Evolutionary conservation across 192 early-diverging fungal species (phyloP).

Genomic region (Backusella australiensis): DNA sequence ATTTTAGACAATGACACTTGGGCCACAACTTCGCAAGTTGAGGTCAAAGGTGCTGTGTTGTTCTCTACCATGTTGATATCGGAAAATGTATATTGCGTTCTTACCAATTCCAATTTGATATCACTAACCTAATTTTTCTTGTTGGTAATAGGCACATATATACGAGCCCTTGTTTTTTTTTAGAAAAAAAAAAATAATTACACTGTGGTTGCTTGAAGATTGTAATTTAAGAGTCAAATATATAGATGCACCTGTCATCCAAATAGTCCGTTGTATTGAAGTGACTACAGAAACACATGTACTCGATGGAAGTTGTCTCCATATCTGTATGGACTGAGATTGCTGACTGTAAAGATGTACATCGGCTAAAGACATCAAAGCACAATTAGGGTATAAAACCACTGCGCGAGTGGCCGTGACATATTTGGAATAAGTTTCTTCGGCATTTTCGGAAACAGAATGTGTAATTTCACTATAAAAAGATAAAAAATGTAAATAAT

Average conservation of each 20-base stretch:
- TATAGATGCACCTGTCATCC: conserved; percentile 17
- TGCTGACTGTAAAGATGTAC: conserved; percentile 1
- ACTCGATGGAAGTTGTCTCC: not conserved
- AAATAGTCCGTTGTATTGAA: not conserved
- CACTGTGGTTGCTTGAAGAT: not conserved
- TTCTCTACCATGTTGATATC: not conserved
- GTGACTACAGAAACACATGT: not conserved
- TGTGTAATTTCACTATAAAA: conserved; percentile 3
- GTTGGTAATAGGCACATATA: not conserved
- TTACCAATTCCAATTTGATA: conserved; percentile 19
- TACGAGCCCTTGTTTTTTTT: not conserved
- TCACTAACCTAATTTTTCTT: conserved; percentile 11
- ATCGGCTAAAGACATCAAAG: not conserved
- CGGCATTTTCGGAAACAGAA: conserved; percentile 4
- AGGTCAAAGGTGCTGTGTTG: conserved; percentile 14
- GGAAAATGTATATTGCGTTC: conserved; percentile 21
- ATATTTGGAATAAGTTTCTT: not conserved
- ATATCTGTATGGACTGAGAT: not conserved
- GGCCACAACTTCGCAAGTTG: conserved; percentile 13
- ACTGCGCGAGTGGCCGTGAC: not conserved
- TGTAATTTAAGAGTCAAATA: conserved; percentile 9
- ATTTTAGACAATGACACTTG: not conserved
- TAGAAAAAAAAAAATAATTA: not conserved
- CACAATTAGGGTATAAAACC: not conserved
- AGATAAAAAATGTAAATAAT: conserved; percentile 5